These are phyloP conservation scores for Aspergillus ellipticus DNA, from an alignment of 495 filamentous ascomycete genomes.

Conservation along the genomic window DNA sequence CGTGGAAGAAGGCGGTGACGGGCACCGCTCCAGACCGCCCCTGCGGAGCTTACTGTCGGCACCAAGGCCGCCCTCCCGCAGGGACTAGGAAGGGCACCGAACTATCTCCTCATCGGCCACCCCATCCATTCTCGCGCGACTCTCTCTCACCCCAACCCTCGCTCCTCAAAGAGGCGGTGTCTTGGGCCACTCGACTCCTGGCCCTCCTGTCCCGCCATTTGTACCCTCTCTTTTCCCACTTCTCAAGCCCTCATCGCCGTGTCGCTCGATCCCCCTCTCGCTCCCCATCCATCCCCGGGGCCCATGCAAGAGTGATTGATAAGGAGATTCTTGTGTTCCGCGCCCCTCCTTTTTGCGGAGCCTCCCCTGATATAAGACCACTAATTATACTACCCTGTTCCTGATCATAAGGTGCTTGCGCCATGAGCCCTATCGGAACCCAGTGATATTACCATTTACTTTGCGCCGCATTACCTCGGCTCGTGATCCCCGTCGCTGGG, in stretches of 20 bases:
- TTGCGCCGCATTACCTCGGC: neutral
- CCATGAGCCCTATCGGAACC: slow-evolving; percentile 4
- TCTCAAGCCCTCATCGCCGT: neutral
- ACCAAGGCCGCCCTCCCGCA: no score
- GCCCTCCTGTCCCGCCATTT: neutral
- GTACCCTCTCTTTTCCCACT: neutral
- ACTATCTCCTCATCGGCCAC: no score
- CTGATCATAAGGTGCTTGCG: slow-evolving; percentile 1
- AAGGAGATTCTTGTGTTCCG: neutral
- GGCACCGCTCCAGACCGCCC: slow-evolving; percentile 1
- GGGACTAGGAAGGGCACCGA: no score
- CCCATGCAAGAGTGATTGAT: neutral
- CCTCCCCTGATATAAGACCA: no score
- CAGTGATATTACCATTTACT: neutral
- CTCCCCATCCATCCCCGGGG: neutral
- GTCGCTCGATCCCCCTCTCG: neutral
- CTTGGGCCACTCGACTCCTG: neutral
- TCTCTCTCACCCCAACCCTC: neutral
- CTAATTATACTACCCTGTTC: neutral
- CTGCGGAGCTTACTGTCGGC: neutral
- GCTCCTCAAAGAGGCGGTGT: neutral
- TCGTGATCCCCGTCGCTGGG: neutral
- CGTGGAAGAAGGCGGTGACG: neutral
- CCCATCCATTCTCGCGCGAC: neutral
- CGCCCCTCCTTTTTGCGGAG: neutral